These are phyloP conservation scores for Draba incana DNA, from an alignment of 345 rosid genomes.

Conservation along the genomic window DNA sequence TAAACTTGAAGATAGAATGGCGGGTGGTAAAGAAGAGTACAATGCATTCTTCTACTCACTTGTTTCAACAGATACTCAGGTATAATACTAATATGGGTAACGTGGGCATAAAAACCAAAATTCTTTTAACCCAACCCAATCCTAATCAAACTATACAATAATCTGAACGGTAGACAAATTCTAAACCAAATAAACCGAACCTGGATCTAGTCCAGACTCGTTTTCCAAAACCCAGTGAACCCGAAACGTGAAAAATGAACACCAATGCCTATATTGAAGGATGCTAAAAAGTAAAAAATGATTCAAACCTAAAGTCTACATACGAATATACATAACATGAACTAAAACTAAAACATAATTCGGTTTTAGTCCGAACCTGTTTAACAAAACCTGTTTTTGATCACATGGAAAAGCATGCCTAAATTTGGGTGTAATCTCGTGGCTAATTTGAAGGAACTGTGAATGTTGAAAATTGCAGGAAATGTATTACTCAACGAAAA, in stretches of 20 bases:
- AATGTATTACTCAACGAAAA: constrained; percentile 89
- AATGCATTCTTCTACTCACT: constrained; percentile 97
- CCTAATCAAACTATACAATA: neutral
- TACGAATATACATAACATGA: no score
- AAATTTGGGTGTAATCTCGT: neutral
- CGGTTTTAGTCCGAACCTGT: no score
- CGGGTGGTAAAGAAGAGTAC: constrained; percentile 98
- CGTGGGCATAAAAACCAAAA: neutral
- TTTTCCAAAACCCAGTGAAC: neutral
- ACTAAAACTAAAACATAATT: no score
- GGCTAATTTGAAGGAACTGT: neutral
- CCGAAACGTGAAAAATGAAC: no score
- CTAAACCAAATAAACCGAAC: neutral
- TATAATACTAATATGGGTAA: constrained; percentile 21
- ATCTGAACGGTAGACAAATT: no score
- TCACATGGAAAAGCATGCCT: no score
- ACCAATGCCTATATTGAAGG: no score
- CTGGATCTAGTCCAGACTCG: no score
- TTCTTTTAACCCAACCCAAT: neutral
- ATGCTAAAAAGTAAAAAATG: no score
- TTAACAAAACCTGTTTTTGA: no score
- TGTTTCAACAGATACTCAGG: constrained; percentile 97
- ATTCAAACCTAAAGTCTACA: no score
- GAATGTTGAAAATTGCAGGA: constrained; percentile 51
- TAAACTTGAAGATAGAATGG: constrained; percentile 92